phyloP scores from a whole-genome alignment of 2,329 filamentous ascomycete genomes.

The Alternaria ventricosa region DNA sequence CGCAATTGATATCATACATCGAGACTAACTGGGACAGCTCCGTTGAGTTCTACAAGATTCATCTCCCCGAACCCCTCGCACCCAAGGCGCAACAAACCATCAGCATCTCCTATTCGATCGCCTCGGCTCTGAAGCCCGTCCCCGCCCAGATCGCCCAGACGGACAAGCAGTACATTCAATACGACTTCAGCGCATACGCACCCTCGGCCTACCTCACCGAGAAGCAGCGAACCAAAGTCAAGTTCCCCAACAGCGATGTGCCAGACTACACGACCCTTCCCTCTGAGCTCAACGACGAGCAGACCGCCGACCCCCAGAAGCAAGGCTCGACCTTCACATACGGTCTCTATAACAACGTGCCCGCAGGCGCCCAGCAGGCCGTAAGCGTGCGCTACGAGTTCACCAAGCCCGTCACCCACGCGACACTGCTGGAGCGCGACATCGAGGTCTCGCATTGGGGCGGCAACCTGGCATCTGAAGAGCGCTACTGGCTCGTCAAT shows the following conservation, averaged over 20 bases:
- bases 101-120: constrained; percentile 81
- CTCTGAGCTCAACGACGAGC: constrained; percentile 61
- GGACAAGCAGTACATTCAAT: constrained; percentile 84
- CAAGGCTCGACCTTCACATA: constrained; percentile 88
- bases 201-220: constrained; percentile 82
- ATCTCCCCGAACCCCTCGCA: constrained; percentile 75
- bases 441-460: constrained; percentile 98
- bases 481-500: constrained; percentile 88
- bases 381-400: constrained; percentile 91
- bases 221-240: constrained; percentile 98
- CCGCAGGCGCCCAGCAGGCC: constrained; percentile 76
- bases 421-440: constrained; percentile 82
- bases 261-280: constrained; percentile 84
- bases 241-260: constrained; percentile 77
- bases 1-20: not conserved
- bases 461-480: constrained; percentile 93
- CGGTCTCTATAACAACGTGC: constrained; percentile 82
- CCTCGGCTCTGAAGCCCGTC: constrained; percentile 79
- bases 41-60: constrained; percentile 80
- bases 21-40: constrained; percentile 32
- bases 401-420: constrained; percentile 86
- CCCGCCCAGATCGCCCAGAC: constrained; percentile 83
- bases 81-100: constrained; percentile 82
- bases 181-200: constrained; percentile 84
- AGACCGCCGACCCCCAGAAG: constrained; percentile 75